Conservation (phyloP, 768 basidiomycete genomes). For the Panaeolus cyanescens region DNA sequence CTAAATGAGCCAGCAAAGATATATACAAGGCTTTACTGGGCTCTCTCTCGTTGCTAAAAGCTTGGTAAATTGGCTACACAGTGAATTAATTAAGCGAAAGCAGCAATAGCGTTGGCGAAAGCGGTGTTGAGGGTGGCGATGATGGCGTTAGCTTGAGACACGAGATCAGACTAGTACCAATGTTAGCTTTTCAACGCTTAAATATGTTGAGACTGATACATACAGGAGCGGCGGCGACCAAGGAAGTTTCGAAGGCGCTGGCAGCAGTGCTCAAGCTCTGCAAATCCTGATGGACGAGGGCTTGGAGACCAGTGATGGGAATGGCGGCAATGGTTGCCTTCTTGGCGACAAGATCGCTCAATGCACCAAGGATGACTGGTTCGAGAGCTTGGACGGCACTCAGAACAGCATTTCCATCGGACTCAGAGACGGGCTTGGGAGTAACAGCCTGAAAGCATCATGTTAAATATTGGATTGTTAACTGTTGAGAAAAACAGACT, state of each 20-base stretch:
- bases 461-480: background rate
- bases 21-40: no score
- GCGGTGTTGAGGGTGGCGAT: no score
- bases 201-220: no score
- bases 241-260: slow-evolving; percentile 23
- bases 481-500: background rate
- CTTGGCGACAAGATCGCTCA: slow-evolving; percentile 23
- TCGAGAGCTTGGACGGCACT: slow-evolving; percentile 14
- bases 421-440: slow-evolving; percentile 20
- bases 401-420: slow-evolving; percentile 25
- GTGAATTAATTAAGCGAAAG: no score
- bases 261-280: slow-evolving; percentile 24
- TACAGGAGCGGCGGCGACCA: slow-evolving; percentile 26
- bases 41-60: no score
- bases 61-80: no score
- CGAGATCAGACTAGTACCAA: no score
- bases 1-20: no score
- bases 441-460: background rate
- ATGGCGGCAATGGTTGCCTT: slow-evolving; percentile 23
- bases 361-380: slow-evolving; percentile 17
- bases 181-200: no score
- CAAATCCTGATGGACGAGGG: slow-evolving; percentile 19
- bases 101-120: no score
- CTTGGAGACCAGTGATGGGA: slow-evolving; percentile 14
- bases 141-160: no score